Evolutionary conservation across 257 asterid species (phyloP), one percentile per base, ranked within the genome.

Genomic region (Rubia yunnanensis): DNA sequence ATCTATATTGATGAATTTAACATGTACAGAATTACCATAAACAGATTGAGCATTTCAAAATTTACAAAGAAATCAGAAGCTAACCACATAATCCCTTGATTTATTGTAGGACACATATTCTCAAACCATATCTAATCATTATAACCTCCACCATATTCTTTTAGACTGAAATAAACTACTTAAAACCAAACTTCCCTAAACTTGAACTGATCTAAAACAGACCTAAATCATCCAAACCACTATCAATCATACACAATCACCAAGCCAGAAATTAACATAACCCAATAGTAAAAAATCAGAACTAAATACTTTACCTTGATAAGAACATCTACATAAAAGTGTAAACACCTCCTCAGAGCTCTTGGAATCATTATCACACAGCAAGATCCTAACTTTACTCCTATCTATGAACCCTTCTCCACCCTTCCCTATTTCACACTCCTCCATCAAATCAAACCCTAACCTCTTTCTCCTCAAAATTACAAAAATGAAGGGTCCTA

Each of bases 361-460:
- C 63, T 79, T 86, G 64, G 78, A 79, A 85, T 88, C 98, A 64
- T 83, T 88, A 75, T 91, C 96, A 63, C 96, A 91, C 65, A 91
- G 79, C 85, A 91, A 78, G 77, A 91, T 91, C 83, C 96, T 82
- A 72, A 91, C 94, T 75, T 85, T 86, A 71, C 95, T 88, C 87
- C 96, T 79, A 79, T 91, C 98, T 15, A 91, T 88, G 64, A 88
- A 91, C 73, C 89, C 98, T 66, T 91, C 96, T 30, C 84, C 91
- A 48, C 77, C 76, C 79, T 79, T 87, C 73, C 84, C 83, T 1
- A 78, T 71, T 77, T 72, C 88, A 77, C 70, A 70, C 65, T 71
- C 83, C 83, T 76, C 89, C 90, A 86, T 82, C 72, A 50, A 34
- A 26, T 44, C 70, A 36, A 39, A 36, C 28, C 48, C 61, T 28